Evolutionary conservation across 176 grass and related monocot species (phyloP).

Genomic region (Paspalum notatum): DNA sequence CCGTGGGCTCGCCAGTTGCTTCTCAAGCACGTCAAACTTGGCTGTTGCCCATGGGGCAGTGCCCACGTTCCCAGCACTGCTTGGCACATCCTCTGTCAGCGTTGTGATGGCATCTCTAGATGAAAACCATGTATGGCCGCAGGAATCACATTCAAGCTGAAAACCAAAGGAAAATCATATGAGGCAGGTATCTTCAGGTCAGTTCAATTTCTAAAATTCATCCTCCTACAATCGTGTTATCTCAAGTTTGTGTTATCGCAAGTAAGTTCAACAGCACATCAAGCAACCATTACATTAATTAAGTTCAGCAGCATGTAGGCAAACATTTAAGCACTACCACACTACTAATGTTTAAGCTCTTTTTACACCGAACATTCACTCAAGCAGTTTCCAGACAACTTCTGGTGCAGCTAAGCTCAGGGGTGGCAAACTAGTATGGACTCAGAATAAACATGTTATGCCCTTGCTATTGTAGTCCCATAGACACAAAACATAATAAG

Average conservation of each 20-base stretch:
- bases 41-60: slow-evolving; percentile 72
- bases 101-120: slow-evolving; percentile 75
- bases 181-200: not conserved
- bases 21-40: slow-evolving; percentile 91
- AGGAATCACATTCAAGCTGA: slow-evolving; percentile 87
- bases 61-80: slow-evolving; percentile 61
- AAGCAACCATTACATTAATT: not conserved
- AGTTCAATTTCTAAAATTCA: slow-evolving; percentile 9
- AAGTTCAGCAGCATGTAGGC: slow-evolving; percentile 6
- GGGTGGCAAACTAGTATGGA: not conserved
- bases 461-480: not conserved
- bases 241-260: not conserved
- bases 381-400: not conserved
- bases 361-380: not conserved
- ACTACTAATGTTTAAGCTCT: not conserved
- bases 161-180: not conserved
- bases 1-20: slow-evolving; percentile 66
- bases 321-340: not conserved
- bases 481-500: not conserved
- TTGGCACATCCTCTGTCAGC: slow-evolving; percentile 64
- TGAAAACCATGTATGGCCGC: slow-evolving; percentile 79
- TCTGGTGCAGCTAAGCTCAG: not conserved
- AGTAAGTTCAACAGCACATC: slow-evolving; percentile 3
- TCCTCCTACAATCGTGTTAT: not conserved
- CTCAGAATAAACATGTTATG: not conserved